phyloP scores from a whole-genome alignment of 768 basidiomycete species.

The Suillus spraguei region DNA sequence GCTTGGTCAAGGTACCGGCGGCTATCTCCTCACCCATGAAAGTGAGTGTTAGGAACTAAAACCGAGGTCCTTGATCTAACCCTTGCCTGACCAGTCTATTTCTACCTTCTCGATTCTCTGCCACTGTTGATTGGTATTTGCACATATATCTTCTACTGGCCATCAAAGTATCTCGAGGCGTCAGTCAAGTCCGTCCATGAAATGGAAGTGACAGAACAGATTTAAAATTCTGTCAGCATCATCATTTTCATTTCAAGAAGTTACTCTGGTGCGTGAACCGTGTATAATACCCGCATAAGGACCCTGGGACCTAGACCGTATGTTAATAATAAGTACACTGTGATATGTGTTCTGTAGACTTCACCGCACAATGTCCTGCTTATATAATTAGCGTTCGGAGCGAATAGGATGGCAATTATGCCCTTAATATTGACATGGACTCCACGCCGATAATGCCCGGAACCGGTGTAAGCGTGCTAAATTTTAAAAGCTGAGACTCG shows the following conservation, averaged over 20 bases:
- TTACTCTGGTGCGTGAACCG: background rate
- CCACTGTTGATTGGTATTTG: constrained; percentile 29
- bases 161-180: constrained; percentile 24
- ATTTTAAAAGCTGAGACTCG: background rate
- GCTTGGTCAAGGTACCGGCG: constrained; percentile 20
- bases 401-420: background rate
- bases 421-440: background rate
- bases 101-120: constrained; percentile 32
- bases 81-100: constrained; percentile 23
- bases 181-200: background rate
- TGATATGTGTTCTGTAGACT: background rate
- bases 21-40: constrained; percentile 28
- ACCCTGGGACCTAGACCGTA: background rate
- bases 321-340: no score
- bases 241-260: background rate
- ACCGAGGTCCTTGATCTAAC: background rate
- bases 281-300: background rate
- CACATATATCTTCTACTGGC: constrained; percentile 30
- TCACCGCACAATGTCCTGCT: no score
- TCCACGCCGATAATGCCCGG: background rate
- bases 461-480: background rate
- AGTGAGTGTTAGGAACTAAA: constrained; percentile 10
- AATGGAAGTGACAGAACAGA: constrained; percentile 9
- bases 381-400: background rate
- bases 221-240: background rate